These are phyloP conservation scores for Trypanosoma avium DNA, from an alignment of 208 protist species.

Conservation along the genomic window DNA sequence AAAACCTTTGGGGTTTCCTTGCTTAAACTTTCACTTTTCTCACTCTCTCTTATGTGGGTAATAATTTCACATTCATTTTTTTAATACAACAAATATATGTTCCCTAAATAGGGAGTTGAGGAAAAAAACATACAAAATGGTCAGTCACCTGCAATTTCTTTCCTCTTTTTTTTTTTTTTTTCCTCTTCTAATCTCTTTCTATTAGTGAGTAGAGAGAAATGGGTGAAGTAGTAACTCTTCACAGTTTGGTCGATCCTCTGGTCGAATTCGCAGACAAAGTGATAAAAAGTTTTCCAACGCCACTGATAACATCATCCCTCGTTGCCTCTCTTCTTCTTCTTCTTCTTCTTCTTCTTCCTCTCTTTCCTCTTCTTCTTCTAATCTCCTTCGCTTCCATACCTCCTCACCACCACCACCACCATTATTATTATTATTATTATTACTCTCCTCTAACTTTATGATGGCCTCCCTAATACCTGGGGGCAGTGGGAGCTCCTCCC, in stretches of 20 bases:
- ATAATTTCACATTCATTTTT: too few relatives aligned
- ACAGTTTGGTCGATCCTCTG: constrained; percentile 59
- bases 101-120: too few relatives aligned
- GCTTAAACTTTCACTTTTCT: too few relatives aligned
- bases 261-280: constrained; percentile 52
- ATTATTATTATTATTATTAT: not conserved
- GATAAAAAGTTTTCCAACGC: constrained; percentile 55
- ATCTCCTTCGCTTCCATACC: not conserved
- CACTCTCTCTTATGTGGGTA: too few relatives aligned
- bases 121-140: too few relatives aligned
- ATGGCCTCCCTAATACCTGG: constrained; percentile 44
- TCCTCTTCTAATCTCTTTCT: constrained; percentile 1
- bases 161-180: constrained; percentile 19
- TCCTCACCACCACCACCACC: not conserved
- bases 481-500: constrained; percentile 65
- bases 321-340: not conserved
- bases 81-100: too few relatives aligned
- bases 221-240: constrained; percentile 69
- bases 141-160: too few relatives aligned
- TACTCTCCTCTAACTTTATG: not conserved
- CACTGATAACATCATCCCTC: constrained; percentile 43
- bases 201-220: constrained; percentile 41
- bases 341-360: not conserved
- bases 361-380: not conserved
- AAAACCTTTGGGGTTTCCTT: too few relatives aligned